A percentile compares a stretch with the other conserved stretches of the same genome.
These are phyloP conservation scores for Leccinum sublutescens DNA, from an alignment of 768 basidiomycete genomes.

Conservation along the genomic window DNA sequence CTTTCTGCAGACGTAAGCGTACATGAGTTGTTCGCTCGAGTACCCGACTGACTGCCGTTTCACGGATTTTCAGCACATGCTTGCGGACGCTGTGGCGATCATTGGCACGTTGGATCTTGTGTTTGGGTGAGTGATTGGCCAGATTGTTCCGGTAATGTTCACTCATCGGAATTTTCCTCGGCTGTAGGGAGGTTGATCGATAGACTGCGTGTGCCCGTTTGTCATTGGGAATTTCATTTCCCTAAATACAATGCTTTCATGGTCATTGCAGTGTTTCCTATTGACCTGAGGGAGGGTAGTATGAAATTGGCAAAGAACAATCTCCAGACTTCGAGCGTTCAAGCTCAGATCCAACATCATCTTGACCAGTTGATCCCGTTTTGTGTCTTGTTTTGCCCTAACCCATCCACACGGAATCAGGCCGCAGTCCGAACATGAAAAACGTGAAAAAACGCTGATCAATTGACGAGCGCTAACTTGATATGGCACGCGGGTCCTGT, in stretches of 20 bases:
- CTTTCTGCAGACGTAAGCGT: conserved; percentile 38
- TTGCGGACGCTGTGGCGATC: conserved; percentile 94
- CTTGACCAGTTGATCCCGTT: not conserved
- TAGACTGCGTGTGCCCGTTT: conserved; percentile 12
- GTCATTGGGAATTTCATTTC: not conserved
- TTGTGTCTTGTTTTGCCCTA: not conserved
- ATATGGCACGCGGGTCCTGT: not conserved
- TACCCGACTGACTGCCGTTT: conserved; percentile 14
- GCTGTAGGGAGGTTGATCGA: conserved; percentile 32
- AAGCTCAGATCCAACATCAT: not conserved
- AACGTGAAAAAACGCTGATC: not conserved
- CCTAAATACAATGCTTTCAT: not conserved
- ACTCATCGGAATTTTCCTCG: not conserved
- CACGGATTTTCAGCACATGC: conserved; percentile 65
- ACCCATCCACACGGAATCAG: not conserved
- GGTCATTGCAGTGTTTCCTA: not conserved
- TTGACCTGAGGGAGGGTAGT: not conserved
- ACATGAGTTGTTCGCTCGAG: not conserved
- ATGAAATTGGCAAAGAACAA: not conserved
- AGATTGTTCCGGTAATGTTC: not conserved
- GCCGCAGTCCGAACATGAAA: not conserved
- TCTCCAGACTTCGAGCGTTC: not conserved
- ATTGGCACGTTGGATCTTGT: conserved; percentile 99
- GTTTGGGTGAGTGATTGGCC: conserved; percentile 69
- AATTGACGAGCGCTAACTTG: not conserved